Evolutionary conservation across 2,329 filamentous ascomycete genomes (phyloP).

Genomic region (Phoma sp.): DNA sequence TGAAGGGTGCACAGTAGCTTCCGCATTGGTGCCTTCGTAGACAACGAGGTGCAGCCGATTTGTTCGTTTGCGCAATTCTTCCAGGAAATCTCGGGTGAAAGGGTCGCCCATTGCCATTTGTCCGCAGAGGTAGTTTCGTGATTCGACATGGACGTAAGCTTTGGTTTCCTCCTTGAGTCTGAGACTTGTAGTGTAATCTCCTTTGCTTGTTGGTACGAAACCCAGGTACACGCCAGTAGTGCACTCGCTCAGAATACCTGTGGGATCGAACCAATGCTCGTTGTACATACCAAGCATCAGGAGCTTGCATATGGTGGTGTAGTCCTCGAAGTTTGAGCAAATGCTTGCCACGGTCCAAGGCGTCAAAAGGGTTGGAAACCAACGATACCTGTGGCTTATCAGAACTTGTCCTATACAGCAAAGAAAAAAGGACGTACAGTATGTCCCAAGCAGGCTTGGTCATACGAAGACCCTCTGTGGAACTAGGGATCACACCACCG

Average conservation of each 20-base stretch:
- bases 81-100: conserved; percentile 27
- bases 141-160: conserved; percentile 24
- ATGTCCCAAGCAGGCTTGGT: conserved; percentile 43
- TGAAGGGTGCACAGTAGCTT: conserved; percentile 34
- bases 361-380: conserved; percentile 37
- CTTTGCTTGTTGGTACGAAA: conserved; percentile 36
- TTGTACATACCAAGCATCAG: conserved; percentile 35
- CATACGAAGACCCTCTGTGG: conserved; percentile 32
- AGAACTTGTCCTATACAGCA: not conserved
- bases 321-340: conserved; percentile 42
- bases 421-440: conserved; percentile 19
- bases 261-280: conserved; percentile 36
- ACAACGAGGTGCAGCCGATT: conserved; percentile 32
- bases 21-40: conserved; percentile 36
- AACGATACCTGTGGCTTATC: conserved; percentile 26
- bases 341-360: conserved; percentile 37
- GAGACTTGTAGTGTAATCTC: conserved; percentile 14
- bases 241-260: conserved; percentile 29
- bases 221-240: conserved; percentile 35
- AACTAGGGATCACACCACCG: conserved; percentile 36
- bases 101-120: conserved; percentile 41
- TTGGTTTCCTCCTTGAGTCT: conserved; percentile 14
- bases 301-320: conserved; percentile 37
- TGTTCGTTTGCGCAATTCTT: conserved; percentile 32
- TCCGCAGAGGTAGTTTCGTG: conserved; percentile 37